Base-by-base conservation (phyloP, 2,329 filamentous ascomycete species). In the Penicillium frequentans region DNA sequence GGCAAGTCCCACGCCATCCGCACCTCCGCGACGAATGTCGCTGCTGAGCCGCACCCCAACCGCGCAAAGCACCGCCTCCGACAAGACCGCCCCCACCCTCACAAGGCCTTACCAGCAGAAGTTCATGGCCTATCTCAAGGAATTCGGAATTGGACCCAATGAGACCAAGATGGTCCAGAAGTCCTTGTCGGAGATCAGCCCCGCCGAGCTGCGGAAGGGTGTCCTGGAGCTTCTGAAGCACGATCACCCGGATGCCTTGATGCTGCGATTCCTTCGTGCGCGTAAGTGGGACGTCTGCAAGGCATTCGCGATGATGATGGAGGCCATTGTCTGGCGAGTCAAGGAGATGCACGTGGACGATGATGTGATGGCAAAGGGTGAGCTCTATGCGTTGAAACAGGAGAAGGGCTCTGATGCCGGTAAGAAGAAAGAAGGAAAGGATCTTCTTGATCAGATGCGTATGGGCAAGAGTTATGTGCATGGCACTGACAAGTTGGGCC, bases 251-350 rank as follows among this genome's bases (percentile, higher is more conserved):
- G 95, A 99, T 76, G 89, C 88, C 2, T 79, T 96, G 23, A 78
- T 93, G n/a, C 77, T 96, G 56, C 86, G 92, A 39, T 96, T 96
- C 74, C 79, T 96, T 55, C 83, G 92, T 51, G 92, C 92, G n/a
- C 84, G 92, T 45, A 96, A 96, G 76, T 99, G 95, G 95, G 91
- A 99, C 70, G 87, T 96, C 21, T 88, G 96, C 50, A 92, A 91
- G 72, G 95, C 95, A 4, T 82, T 98, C 26, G 84, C 47, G 27
- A 96, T 97, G 93, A 80, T 96, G 73, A 83, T 96, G 44, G 90
- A 90, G 3, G 93, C 93, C 0, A 90, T 96, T 84, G 88, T 90
- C 72, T 97, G 93, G 93, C 85, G 93, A 47, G 49, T 51, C 11
- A 82, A 84, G 23, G 90, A 93, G 60, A 88, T 93, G 82, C 86